These are phyloP conservation scores for Hanseniaspora clermontiae DNA, from an alignment of 805 yeast species.

Conservation along the genomic window DNA sequence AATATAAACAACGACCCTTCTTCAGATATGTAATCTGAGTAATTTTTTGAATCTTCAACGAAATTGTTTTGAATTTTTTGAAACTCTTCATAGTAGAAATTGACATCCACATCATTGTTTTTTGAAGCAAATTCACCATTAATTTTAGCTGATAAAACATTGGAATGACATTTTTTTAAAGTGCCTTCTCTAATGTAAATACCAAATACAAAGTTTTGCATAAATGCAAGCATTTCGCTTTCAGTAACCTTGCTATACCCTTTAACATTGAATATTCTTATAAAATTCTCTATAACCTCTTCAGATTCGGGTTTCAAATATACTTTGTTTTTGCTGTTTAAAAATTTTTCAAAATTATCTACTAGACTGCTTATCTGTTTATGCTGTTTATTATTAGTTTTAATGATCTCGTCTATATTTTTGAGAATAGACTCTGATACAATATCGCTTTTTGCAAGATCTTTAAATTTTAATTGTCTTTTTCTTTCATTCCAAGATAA, in stretches of 20 bases:
- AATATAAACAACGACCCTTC: constrained; percentile 4
- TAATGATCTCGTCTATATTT: constrained; percentile 3
- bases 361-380: neutral
- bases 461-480: constrained; percentile 4
- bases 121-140: neutral
- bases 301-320: neutral
- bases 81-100: constrained; percentile 10
- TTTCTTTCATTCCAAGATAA: constrained; percentile 1
- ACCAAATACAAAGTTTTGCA: constrained; percentile 9
- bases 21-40: constrained; percentile 7
- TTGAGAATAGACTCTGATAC: constrained; percentile 1
- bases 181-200: constrained; percentile 12
- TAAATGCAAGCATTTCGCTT: neutral
- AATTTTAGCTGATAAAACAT: neutral
- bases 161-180: constrained; percentile 6
- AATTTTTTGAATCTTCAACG: constrained; percentile 6
- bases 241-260: neutral
- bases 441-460: neutral
- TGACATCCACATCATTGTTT: constrained; percentile 2
- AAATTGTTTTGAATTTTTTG: constrained; percentile 3
- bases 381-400: neutral
- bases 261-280: neutral
- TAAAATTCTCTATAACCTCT: neutral
- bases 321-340: neutral
- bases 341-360: neutral